Percentiles rank a stretch among this genome's conserved stretches.
These are phyloP conservation scores for Epichloe hybrida DNA, from an alignment of 2,329 filamentous ascomycete species.

Conservation along the genomic window DNA sequence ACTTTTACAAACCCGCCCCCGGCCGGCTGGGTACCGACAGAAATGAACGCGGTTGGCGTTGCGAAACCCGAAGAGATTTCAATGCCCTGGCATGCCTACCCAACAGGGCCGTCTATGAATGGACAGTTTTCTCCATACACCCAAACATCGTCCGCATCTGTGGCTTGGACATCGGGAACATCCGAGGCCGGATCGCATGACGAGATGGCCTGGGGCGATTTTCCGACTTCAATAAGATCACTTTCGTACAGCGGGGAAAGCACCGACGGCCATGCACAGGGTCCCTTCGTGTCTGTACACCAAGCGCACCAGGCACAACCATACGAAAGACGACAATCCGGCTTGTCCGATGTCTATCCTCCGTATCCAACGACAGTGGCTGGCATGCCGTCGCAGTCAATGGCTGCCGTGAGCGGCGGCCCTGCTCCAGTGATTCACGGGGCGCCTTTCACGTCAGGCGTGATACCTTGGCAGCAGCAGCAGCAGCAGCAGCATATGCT, in stretches of 20 bases:
- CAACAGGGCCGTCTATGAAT: slow-evolving; percentile 36
- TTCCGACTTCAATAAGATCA: slow-evolving; percentile 31
- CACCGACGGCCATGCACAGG: slow-evolving; percentile 19
- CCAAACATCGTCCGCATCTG: slow-evolving; percentile 25
- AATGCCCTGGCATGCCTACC: slow-evolving; percentile 34
- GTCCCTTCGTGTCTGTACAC: slow-evolving; percentile 27
- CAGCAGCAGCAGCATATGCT: slow-evolving; percentile 26
- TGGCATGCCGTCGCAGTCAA: slow-evolving; percentile 21
- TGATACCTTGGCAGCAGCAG: slow-evolving; percentile 30
- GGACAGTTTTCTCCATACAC: slow-evolving; percentile 37
- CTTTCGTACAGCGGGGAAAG: slow-evolving; percentile 35
- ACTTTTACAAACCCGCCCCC: slow-evolving; percentile 25
- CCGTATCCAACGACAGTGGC: slow-evolving; percentile 23
- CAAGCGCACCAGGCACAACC: slow-evolving; percentile 22
- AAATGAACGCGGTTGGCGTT: slow-evolving; percentile 23
- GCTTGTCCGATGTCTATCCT: slow-evolving; percentile 31
- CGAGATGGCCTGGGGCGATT: slow-evolving; percentile 30
- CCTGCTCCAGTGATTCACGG: slow-evolving; percentile 23
- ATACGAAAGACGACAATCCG: slow-evolving; percentile 30
- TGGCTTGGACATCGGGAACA: slow-evolving; percentile 26
- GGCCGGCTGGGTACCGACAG: slow-evolving; percentile 33
- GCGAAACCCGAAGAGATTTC: slow-evolving; percentile 30
- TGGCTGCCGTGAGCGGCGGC: slow-evolving; percentile 16
- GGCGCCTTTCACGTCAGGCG: slow-evolving; percentile 16
- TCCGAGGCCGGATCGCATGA: slow-evolving; percentile 27